phyloP scores from a whole-genome alignment of 148 eudicot genomes.

The Silene conica region DNA sequence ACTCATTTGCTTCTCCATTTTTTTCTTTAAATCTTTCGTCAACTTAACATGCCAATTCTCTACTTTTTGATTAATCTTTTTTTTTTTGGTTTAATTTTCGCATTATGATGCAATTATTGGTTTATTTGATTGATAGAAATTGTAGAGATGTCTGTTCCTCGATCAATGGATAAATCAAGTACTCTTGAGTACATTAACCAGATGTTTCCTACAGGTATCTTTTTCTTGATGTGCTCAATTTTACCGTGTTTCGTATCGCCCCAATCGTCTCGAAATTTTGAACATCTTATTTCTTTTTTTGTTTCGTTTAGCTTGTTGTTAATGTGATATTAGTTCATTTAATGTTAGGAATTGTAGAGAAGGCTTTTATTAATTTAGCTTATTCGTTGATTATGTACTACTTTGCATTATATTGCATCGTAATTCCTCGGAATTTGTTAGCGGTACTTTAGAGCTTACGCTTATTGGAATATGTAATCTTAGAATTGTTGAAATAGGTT shows the following conservation, averaged over 20 bases:
- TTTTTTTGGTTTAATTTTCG: neutral
- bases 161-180: constrained; percentile 71
- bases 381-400: no score
- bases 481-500: neutral
- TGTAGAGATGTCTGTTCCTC: constrained; percentile 25
- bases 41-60: neutral
- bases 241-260: neutral
- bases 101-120: no score
- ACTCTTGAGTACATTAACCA: constrained; percentile 92
- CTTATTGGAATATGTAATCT: neutral
- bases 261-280: neutral
- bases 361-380: neutral
- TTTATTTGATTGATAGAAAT: constrained; percentile 7
- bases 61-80: neutral
- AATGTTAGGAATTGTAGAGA: no score
- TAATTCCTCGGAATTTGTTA: neutral
- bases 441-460: neutral
- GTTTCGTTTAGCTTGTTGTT: neutral
- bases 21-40: neutral
- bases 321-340: neutral
- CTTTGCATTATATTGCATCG: no score
- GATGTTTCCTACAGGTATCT: constrained; percentile 92
- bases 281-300: neutral
- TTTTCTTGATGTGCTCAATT: neutral
- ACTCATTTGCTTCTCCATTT: neutral